Evolutionary conservation across 2,329 filamentous ascomycete genomes (phyloP).

Genomic region (Penicillium nordicum): DNA sequence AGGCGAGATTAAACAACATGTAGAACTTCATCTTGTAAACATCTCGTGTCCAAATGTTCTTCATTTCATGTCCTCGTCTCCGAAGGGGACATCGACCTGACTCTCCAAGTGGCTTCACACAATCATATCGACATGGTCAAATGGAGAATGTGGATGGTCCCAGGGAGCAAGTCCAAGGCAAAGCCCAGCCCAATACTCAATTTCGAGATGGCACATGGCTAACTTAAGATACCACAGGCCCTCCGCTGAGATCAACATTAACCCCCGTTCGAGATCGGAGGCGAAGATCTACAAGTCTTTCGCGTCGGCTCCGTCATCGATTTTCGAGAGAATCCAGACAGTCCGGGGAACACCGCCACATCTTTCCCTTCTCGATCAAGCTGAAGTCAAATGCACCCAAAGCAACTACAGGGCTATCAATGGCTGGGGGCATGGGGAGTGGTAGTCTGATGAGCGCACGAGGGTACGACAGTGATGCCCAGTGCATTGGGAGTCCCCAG

Average conservation of each 20-base stretch:
- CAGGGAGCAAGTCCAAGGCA: slow-evolving; percentile 12
- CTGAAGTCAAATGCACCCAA: slow-evolving; percentile 14
- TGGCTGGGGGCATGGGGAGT: slow-evolving; percentile 26
- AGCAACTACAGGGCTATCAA: background rate
- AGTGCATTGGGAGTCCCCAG: slow-evolving; percentile 36
- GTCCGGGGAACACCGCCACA: slow-evolving; percentile 15
- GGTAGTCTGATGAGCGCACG: slow-evolving; percentile 39
- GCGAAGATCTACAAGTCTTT: slow-evolving; percentile 22
- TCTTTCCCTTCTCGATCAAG: slow-evolving; percentile 20
- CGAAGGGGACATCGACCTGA: slow-evolving; percentile 15
- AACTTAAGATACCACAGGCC: background rate
- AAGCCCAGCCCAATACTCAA: slow-evolving; percentile 1
- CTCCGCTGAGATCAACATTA: slow-evolving; percentile 7
- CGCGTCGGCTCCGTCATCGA: slow-evolving; percentile 30
- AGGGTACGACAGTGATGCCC: slow-evolving; percentile 44
- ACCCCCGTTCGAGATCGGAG: slow-evolving; percentile 4
- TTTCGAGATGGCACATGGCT: background rate
- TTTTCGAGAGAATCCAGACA: slow-evolving; percentile 33
- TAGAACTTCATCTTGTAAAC: background rate
- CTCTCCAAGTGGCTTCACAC: slow-evolving; percentile 14
- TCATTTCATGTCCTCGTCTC: slow-evolving; percentile 28
- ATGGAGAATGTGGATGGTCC: background rate
- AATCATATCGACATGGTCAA: slow-evolving; percentile 11
- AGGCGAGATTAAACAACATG: background rate
- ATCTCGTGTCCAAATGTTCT: slow-evolving; percentile 16